These are phyloP conservation scores for Sarocladium strictum DNA, from an alignment of 2,329 filamentous ascomycete genomes.

Conservation along the genomic window DNA sequence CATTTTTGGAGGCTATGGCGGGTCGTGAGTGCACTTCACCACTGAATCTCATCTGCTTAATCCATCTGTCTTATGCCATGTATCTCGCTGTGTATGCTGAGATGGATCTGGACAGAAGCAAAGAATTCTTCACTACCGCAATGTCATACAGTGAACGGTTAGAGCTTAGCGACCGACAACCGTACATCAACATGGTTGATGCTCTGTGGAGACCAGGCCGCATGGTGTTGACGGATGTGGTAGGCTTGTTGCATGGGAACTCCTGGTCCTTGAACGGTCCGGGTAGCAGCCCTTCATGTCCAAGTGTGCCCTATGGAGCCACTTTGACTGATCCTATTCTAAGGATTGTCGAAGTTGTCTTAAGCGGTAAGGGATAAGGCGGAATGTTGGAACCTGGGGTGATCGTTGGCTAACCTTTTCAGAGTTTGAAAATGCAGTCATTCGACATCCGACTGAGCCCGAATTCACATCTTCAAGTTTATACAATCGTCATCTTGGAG, in stretches of 20 bases:
- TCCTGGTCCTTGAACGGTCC: background rate
- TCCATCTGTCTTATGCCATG: slow-evolving; percentile 46
- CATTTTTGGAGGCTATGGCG: slow-evolving; percentile 33
- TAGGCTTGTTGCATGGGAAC: slow-evolving; percentile 19
- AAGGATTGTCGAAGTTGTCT: slow-evolving; percentile 24
- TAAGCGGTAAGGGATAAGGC: slow-evolving; percentile 40
- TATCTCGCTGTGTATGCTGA: slow-evolving; percentile 40
- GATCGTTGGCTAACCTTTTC: background rate
- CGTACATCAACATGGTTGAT: slow-evolving; percentile 38
- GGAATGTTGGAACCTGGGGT: background rate
- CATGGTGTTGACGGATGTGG: slow-evolving; percentile 23
- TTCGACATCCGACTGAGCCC: slow-evolving; percentile 22
- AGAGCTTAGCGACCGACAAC: slow-evolving; percentile 25
- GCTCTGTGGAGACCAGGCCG: slow-evolving; percentile 42
- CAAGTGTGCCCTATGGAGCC: background rate
- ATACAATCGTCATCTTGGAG: slow-evolving; percentile 33
- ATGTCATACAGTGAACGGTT: slow-evolving; percentile 37
- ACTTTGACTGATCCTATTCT: background rate
- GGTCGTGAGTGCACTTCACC: slow-evolving; percentile 32
- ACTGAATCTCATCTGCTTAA: slow-evolving; percentile 41
- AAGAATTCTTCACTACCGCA: slow-evolving; percentile 40
- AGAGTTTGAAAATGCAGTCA: slow-evolving; percentile 42
- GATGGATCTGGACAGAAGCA: slow-evolving; percentile 24
- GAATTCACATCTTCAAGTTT: slow-evolving; percentile 35
- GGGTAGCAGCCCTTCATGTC: background rate